Base-by-base conservation (phyloP, 257 asterid species). In the Apocynum venetum region DNA sequence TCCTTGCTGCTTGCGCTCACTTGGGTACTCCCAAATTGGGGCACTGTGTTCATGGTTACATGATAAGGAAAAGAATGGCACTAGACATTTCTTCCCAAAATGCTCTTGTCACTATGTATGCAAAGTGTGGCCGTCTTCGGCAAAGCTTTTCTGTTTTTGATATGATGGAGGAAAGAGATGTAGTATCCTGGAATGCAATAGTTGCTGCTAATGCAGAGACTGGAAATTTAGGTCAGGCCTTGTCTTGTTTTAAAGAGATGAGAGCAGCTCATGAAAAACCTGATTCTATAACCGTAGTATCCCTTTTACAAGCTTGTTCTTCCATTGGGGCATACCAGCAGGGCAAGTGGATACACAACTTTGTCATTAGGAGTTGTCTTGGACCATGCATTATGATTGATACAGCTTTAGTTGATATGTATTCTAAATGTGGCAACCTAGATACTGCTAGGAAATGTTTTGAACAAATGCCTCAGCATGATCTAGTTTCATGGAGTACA, bases 111-210 rank as follows among this genome's bases (percentile, higher is more conserved):
- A 89, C 87, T 69, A 82, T 93, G 91, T 93, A 93, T 71, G 93
- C 92, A 8, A 91, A 91, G 83, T 91, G 97, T 78, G 96, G 91
- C 75, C 74, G 63, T 76, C 78, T 93, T 74, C 85, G 83, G 78
- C 89, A 84, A 85, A 87, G 96, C 76, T 79, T 74, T 77, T 55
- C 80, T 14, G 88, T 87, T 88, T 93, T 93, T 76, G 74, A 80
- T 72, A 80, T 71, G 88, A 93, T 93, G 88, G 77, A 49, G 48
- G 75, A 85, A 81, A 86, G 91, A 83, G 96, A 93, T 70, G 82
- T 89, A 41, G 98, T 91, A 36, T 91, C 98, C 64, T 93, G 96
- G 98, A 93, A 93, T 80, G 93, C 98, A 71, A 84, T 90, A 63
- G 89, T 91, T 77, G 89, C 91, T 43, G 92, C 90, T 61, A 83